Base-by-base conservation (phyloP, 768 basidiomycete species). In the Sutorius australiensis region DNA sequence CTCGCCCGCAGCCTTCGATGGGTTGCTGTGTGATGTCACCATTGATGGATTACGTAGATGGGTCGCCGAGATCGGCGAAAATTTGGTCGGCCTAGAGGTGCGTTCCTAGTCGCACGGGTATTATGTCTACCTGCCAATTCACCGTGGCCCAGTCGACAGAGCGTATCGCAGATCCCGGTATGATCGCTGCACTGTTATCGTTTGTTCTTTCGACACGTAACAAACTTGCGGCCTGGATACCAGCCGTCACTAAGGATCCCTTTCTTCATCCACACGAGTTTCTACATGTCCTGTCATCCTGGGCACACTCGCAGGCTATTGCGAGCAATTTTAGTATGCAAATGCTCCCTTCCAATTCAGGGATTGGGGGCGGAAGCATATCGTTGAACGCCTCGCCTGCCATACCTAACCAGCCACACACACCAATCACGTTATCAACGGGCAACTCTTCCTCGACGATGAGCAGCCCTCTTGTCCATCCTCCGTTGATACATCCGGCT, bases 1-100 rank as follows among this genome's bases (percentile, higher is more conserved):
- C 30, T 41, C 51, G 13, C 53, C 44, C 45, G 42, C 44, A 39
- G 51, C 48, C 19, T 62, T 79, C 39, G 83, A 92, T 66, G 90
- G 90, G 1, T 74, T 93, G 13, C 70, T 93, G 21, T 92, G 90
- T 63, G 89, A 93, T 67, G 70, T 76, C 13, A 90, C 90, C 0
- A 79, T 89, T 27, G 81, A 85, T 27, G 89, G 83, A 6, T 79
- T 93, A 32, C 75, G 78, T 44, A 73, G 70, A 46, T 93, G 90
- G 89, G 79, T 81, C 30, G 61, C 76, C 13, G 80, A 82, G 41
- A 76, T 92, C 39, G 89, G 86, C 12, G 81, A 81, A 56, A 79
- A 77, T 8, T 77, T 76, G 57, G 65, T 85, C 51, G 77, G 79
- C 31, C 72, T 87, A 16, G 87, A 91, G 77, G 87, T 74, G 57